Base-by-base conservation (phyloP, 371 early-diverging fungal species). In the Apophysomyces sp. region DNA sequence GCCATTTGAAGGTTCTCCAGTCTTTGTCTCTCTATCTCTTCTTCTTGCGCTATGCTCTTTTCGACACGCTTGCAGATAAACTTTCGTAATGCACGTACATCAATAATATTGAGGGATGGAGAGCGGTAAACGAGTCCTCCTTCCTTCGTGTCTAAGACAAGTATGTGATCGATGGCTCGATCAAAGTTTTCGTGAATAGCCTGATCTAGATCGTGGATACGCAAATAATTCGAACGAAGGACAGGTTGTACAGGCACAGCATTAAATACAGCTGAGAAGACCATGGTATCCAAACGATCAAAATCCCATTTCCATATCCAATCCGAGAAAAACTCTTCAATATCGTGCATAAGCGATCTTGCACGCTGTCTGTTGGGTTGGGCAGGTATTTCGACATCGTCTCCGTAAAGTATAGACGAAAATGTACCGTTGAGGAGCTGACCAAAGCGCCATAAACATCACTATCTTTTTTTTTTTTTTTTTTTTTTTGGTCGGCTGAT, bases 291-390 rank as follows among this genome's bases (percentile, higher is more conserved):
- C 32, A 70, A 49, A n/a, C 74, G 74, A 69, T 85, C 85, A 67
- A 86, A 85, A 60, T 88, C 83, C 88, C 86, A 86, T 44, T 81
- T 69, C 72, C 82, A 81, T 30, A 88, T 85, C 88, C 86, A 86
- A 13, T 82, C 77, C 4, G 82, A 82, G 58, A 85, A 88, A 57
- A 88, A 88, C 65, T 86, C 86, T 63, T 86, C 86, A 51, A 81
- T 77, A 12, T 62, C 62, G 41, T 78, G 72, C 72, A 75, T 77
- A 24, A 86, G 60, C 9, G 74, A 64, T 12, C 78, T 63, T 36
- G 75, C 74, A 11, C 78, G 37, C 34, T 78, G 77, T 36, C 80
- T 30, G 52, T 16, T 59, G 32, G 7, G 54, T 41, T 56, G 5
- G 32, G 51, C 31, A 32, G 29, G 16, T 18, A n/a, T 11, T 8